Base-by-base conservation (phyloP, 1,139 yeast genomes). In the Petasospora rhodanensis region DNA sequence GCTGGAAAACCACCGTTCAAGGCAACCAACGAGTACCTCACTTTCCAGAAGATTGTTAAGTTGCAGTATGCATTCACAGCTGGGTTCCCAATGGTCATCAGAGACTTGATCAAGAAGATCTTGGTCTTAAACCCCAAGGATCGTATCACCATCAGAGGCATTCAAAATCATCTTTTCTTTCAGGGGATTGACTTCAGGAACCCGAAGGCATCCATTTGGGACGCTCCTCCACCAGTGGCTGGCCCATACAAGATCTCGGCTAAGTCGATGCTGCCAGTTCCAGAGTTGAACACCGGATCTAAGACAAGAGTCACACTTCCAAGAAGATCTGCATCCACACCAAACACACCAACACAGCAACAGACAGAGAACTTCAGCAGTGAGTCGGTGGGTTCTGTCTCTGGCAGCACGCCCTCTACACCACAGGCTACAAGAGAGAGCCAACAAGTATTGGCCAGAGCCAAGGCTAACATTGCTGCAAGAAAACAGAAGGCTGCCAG, bases 1-100 rank as follows among this genome's bases (percentile, higher is more conserved):
- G 86, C 94, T 15, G 98, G 98, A 1, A 73, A 73, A 34, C 98
- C 98, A 1, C 98, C 99, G 9, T 93, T 93, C 62, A 91, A 89
- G 54, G 98, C 95, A 0, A 67, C 82, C n/a, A 91, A 94, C 35
- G 98, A 93, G 58, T 93, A 87, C 53, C 68, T 85, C 38, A 91
- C 96, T 0, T 93, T 93, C 58, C 97, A 93, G 54, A 87, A 89
- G 55, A 87, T 93, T 47, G 82, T 86, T 49, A 79, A 79, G 51
- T 72, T 81, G 22, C 93, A 89, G 43, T 93, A 77, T 58, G 73
- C 85, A 4, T 87, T 83, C 52, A 79, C 87, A 14, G 84, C 89
- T 0, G 83, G 83, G 3, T 75, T 78, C 45, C 94, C 95, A 6
- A 62, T 76, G 42, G 71, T 85, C 5, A 74, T 85, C 1, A 66